A percentile compares a stretch with the other conserved stretches of the same genome.
Evolutionary conservation across 169 alveolate genomes (phyloP).

Genomic region (Eimeria praecox): DNA sequence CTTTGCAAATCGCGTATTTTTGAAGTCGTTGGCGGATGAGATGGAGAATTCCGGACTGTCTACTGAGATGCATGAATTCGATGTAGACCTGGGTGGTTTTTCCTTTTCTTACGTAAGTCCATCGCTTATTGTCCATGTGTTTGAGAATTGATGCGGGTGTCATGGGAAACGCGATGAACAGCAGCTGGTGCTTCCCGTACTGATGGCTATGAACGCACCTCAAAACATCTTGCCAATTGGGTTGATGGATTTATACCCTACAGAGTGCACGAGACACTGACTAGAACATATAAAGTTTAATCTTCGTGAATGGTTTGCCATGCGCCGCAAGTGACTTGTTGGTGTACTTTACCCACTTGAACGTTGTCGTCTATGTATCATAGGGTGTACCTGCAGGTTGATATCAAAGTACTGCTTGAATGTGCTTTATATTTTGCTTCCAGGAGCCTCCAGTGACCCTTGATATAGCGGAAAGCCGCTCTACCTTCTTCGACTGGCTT

Average conservation of each 20-base stretch:
- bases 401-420: neutral
- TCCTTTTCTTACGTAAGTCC: conserved; percentile 39
- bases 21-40: conserved; percentile 10
- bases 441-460: conserved; percentile 29
- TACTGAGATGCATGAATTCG: conserved; percentile 23
- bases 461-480: conserved; percentile 16
- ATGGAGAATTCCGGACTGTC: conserved; percentile 26
- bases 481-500: conserved; percentile 54
- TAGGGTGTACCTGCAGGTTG: neutral
- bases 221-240: no score
- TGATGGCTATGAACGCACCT: neutral
- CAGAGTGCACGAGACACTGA: neutral
- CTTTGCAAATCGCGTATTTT: neutral
- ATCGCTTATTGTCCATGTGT: neutral
- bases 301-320: neutral
- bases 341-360: neutral
- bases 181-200: neutral
- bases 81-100: conserved; percentile 46
- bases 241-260: neutral
- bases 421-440: neutral
- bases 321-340: neutral
- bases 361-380: neutral
- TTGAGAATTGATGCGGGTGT: neutral
- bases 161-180: neutral
- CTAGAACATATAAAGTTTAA: neutral